Conservation (phyloP, 202 grass and related monocot genomes). For the Alloteropsis angusta region DNA sequence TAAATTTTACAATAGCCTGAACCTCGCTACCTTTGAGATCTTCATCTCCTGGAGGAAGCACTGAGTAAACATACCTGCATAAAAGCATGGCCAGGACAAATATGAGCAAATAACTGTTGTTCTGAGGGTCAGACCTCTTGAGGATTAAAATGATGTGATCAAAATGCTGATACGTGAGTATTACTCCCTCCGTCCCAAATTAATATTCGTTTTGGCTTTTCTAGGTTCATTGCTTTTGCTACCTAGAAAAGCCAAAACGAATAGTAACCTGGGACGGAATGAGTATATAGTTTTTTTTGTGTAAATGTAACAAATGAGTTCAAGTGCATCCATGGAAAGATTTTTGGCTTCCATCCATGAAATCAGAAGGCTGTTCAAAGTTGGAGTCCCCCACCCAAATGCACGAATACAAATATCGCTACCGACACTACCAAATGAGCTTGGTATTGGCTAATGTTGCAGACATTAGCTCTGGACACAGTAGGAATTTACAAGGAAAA, state of each 20-base stretch:
- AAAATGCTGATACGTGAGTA: not conserved
- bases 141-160: not conserved
- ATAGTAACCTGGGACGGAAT: too few species aligned
- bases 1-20: slow-evolving; percentile 76
- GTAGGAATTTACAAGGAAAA: not conserved
- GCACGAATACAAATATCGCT: not conserved
- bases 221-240: too few species aligned
- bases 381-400: not conserved
- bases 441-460: not conserved
- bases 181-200: not conserved
- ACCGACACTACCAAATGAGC: not conserved
- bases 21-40: slow-evolving; percentile 82
- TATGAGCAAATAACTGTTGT: slow-evolving; percentile 18
- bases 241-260: too few species aligned
- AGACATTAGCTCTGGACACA: not conserved
- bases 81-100: slow-evolving; percentile 23
- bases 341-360: not conserved
- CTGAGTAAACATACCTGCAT: slow-evolving; percentile 69
- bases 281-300: not conserved
- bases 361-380: not conserved
- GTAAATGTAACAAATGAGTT: not conserved
- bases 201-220: too few species aligned
- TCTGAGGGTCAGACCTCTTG: not conserved
- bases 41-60: slow-evolving; percentile 80
- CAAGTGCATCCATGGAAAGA: not conserved